Evolutionary conservation across 768 basidiomycete genomes (phyloP), one percentile per base, ranked within the genome.

Genomic region (Lyophyllum shimeji): DNA sequence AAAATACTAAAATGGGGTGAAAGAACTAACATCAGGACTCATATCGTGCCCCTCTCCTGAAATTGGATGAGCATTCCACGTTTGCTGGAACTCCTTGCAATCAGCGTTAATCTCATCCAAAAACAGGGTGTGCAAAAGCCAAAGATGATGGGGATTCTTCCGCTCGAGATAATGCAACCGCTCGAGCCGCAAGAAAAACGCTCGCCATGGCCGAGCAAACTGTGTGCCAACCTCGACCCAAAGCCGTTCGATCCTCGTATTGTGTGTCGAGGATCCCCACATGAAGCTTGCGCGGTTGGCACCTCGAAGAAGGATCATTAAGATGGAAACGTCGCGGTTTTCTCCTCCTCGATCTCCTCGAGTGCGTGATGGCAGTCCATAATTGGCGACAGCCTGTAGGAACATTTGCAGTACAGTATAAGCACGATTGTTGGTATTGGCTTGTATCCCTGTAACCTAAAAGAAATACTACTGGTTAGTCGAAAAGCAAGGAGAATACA

Each of bases 81-180:
- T 60, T 1, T 56, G 0, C 13, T 61, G 59, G 54, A 79, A 79
- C 7, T 50, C 29, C 0, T 53, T 1, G 46, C 76, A 78, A 48
- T 78, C 76, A 0, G 50, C 15, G 34, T 79, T 74, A 21, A 81
- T 70, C 0, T 33, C 33, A 1, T 63, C 53, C 0, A 81, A 67
- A 55, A 80, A 81, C 0, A 81, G 63, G 31, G 29, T 23, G 23
- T 80, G 76, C 0, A 82, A 60, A 0, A 82, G 65, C 80, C 80
- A 81, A 0, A 76, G 57, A 56, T 81, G 79, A 12, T 51, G 11
- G 0, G 65, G 53, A 20, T 77, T 62, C 0, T 55, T 48, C 0
- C 52, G 18, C 45, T 81, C 63, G 0, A 82, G 69, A 1, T 43
- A 13, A 56, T 81, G 76, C 1, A 67, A 48, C 0, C 52, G 11